Conservation (phyloP, 1,139 yeast genomes). For the Zhuliangozyma blackwelliae region DNA sequence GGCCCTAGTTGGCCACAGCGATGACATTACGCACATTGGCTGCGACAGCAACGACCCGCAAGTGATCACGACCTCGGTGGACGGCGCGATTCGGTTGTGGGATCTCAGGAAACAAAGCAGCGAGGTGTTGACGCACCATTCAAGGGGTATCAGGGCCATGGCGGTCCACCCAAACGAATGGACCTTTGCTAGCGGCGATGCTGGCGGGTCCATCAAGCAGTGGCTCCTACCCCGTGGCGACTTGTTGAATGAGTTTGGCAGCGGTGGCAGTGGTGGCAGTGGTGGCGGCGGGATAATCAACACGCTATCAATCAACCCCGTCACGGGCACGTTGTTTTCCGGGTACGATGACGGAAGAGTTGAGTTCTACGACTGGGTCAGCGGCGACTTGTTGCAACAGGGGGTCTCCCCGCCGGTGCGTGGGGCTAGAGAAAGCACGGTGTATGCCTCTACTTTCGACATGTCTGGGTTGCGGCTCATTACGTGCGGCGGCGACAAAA, state of each 20-base stretch:
- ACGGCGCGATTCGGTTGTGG: slow-evolving; percentile 83
- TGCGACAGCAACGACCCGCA: slow-evolving; percentile 81
- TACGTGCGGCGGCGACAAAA: slow-evolving; percentile 88
- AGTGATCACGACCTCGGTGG: slow-evolving; percentile 77
- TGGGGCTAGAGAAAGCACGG: slow-evolving; percentile 66
- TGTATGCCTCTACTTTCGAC: slow-evolving; percentile 73
- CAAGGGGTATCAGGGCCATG: slow-evolving; percentile 74
- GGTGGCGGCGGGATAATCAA: slow-evolving; percentile 49
- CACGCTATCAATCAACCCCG: slow-evolving; percentile 58
- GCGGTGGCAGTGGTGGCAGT: slow-evolving; percentile 10
- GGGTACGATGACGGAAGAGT: slow-evolving; percentile 84
- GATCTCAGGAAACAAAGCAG: slow-evolving; percentile 49
- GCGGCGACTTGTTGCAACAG: slow-evolving; percentile 61
- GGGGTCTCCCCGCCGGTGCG: slow-evolving; percentile 54
- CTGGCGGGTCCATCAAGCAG: slow-evolving; percentile 75
- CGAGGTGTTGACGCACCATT: slow-evolving; percentile 72
- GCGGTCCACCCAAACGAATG: slow-evolving; percentile 65
- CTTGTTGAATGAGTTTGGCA: slow-evolving; percentile 44
- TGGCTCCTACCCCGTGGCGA: slow-evolving; percentile 83
- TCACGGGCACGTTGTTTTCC: slow-evolving; percentile 65
- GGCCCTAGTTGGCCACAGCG: slow-evolving; percentile 78
- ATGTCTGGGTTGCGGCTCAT: slow-evolving; percentile 73
- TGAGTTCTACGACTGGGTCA: slow-evolving; percentile 73
- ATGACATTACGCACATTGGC: slow-evolving; percentile 65
- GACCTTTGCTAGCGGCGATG: slow-evolving; percentile 71